phyloP scores from a whole-genome alignment of 805 yeast species.

The Hanseniaspora hatyaiensis region DNA sequence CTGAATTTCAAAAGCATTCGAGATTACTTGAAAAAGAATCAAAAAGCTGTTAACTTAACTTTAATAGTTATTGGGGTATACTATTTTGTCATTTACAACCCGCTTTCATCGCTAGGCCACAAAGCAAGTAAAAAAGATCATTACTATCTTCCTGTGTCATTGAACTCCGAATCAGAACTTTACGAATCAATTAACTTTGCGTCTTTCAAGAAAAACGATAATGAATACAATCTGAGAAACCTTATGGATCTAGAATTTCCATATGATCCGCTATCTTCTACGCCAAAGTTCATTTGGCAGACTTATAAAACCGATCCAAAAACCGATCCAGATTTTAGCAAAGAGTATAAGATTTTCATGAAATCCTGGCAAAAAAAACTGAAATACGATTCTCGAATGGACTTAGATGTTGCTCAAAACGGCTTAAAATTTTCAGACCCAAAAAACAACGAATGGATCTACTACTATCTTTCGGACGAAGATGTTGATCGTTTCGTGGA shows the following conservation, averaged over 20 bases:
- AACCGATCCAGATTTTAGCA: conserved; percentile 37
- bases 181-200: not conserved
- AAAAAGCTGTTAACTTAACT: not conserved
- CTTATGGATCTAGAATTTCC: conserved; percentile 66
- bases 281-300: conserved; percentile 84
- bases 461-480: conserved; percentile 63
- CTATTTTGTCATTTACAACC: conserved; percentile 7
- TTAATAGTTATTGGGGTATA: not conserved
- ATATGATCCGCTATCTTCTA: conserved; percentile 48
- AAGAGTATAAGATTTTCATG: conserved; percentile 14
- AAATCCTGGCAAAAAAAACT: conserved; percentile 15
- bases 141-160: conserved; percentile 12
- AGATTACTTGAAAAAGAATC: not conserved
- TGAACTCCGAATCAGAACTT: not conserved
- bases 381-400: not conserved
- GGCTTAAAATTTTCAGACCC: conserved; percentile 15
- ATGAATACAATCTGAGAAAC: conserved; percentile 22
- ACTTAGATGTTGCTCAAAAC: conserved; percentile 1
- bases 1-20: no score
- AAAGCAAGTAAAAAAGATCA: not conserved
- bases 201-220: not conserved
- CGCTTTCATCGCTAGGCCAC: conserved; percentile 3
- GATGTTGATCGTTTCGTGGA: conserved; percentile 45
- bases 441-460: conserved; percentile 35
- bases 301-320: conserved; percentile 69